Evolutionary conservation across 345 rosid species (phyloP).

Genomic region (Melastoma malabathricum): DNA sequence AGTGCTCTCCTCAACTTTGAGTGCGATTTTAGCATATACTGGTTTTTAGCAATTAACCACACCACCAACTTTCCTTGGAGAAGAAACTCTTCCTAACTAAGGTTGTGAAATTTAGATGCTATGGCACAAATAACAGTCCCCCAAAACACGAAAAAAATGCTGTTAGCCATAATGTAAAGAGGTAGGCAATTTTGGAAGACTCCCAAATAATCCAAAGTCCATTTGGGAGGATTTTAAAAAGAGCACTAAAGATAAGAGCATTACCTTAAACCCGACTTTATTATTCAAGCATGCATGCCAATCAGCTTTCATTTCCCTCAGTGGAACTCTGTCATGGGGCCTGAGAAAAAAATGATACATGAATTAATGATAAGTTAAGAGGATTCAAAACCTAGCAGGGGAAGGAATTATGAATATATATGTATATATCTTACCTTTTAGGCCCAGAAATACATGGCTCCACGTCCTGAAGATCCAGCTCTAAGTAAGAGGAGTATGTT

Average conservation of each 20-base stretch:
- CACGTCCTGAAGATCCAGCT: slow-evolving; percentile 60
- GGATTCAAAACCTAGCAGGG: neutral
- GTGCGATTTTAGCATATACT: no score
- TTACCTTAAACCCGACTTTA: slow-evolving; percentile 85
- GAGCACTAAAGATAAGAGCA: slow-evolving; percentile 1
- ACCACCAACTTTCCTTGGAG: no score
- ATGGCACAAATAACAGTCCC: no score
- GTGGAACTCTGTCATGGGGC: slow-evolving; percentile 86
- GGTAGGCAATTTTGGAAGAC: no score
- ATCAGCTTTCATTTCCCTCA: slow-evolving; percentile 89
- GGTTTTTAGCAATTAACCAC: no score
- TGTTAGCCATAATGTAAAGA: no score
- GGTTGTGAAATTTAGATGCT: no score
- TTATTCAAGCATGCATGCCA: slow-evolving; percentile 83
- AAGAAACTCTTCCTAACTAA: no score
- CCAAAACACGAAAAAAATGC: no score
- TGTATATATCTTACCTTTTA: slow-evolving; percentile 33
- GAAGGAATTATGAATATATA: neutral
- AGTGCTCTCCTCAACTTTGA: neutral
- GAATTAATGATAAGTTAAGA: neutral
- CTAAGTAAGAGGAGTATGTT: slow-evolving; percentile 56
- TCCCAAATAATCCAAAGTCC: no score
- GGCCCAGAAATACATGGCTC: slow-evolving; percentile 91
- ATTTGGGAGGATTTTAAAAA: no score
- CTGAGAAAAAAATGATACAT: slow-evolving; percentile 19